Conservation (phyloP, 2,329 filamentous ascomycete genomes). For the Aspergillus sp. region DNA sequence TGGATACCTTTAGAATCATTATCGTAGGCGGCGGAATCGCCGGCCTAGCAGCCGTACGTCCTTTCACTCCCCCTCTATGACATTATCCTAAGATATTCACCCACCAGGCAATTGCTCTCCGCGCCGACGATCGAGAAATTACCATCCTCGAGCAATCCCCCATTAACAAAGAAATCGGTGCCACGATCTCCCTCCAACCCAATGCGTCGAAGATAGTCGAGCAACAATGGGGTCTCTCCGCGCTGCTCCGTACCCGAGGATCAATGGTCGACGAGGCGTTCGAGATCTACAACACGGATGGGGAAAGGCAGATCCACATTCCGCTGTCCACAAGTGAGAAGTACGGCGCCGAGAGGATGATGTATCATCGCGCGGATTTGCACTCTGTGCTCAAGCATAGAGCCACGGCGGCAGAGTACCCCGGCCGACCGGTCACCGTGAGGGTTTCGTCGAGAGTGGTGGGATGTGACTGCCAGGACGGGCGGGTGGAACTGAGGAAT, state of each 20-base stretch:
- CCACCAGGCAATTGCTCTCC: conserved; percentile 27
- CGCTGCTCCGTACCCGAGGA: not conserved
- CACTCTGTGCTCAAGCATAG: conserved; percentile 19
- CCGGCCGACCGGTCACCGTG: not conserved
- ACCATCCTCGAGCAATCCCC: conserved; percentile 24
- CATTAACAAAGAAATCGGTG: conserved; percentile 46
- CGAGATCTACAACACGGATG: conserved; percentile 25
- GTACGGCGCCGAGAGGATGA: conserved; percentile 22
- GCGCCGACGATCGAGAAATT: conserved; percentile 19
- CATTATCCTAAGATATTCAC: too few species aligned
- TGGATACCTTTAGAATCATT: conserved; percentile 42
- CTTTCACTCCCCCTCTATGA: not conserved
- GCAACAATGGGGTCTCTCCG: conserved; percentile 9
- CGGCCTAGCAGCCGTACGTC: conserved; percentile 28
- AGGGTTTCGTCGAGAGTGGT: not conserved
- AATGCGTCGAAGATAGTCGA: conserved; percentile 28
- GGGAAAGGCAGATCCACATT: conserved; percentile 17
- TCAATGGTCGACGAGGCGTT: conserved; percentile 26
- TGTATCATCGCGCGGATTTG: conserved; percentile 26
- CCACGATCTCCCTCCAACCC: conserved; percentile 48
- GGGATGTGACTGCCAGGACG: conserved; percentile 3
- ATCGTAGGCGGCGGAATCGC: conserved; percentile 50
- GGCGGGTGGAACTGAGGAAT: conserved; percentile 6
- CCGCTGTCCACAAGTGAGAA: conserved; percentile 15
- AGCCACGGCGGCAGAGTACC: not conserved